phyloP scores from a whole-genome alignment of 441 rosid genomes.

The Daphne laureola region DNA sequence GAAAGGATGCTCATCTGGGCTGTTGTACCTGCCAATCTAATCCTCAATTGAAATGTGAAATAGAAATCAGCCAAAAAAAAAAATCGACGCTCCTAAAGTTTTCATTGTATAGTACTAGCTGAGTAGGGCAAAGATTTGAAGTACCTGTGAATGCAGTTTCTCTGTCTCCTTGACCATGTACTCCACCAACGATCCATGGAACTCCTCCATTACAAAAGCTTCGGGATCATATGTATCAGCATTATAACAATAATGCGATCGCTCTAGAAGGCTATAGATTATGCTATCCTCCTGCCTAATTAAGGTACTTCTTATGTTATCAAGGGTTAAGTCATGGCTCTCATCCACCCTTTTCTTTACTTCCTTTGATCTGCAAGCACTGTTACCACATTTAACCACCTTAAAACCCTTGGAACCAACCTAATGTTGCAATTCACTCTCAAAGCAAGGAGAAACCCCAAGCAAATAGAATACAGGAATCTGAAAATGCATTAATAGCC shows the following conservation, averaged over 20 bases:
- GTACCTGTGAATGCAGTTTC: constrained; percentile 77
- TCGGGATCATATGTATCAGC: constrained; percentile 68
- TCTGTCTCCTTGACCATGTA: constrained; percentile 77
- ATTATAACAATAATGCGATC: constrained; percentile 81
- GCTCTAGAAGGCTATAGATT: constrained; percentile 68
- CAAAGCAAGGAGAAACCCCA: neutral
- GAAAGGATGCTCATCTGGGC: constrained; percentile 96
- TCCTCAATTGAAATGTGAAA: constrained; percentile 11
- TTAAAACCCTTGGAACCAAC: neutral
- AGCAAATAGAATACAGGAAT: neutral
- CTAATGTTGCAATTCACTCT: neutral
- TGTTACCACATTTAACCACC: constrained; percentile 10
- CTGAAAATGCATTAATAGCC: neutral
- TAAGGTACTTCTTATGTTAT: constrained; percentile 63
- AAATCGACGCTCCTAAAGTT: neutral
- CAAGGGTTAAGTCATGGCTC: constrained; percentile 68
- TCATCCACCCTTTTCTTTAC: constrained; percentile 61
- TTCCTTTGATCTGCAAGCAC: constrained; percentile 32
- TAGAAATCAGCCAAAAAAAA: constrained; percentile 4
- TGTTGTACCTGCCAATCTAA: constrained; percentile 82
- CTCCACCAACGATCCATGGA: constrained; percentile 78
- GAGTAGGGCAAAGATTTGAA: neutral
- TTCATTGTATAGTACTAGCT: neutral
- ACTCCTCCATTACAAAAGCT: constrained; percentile 70
- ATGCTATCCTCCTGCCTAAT: constrained; percentile 92